Base-by-base conservation (phyloP, 192 early-diverging fungal genomes). In the Pilobolus umbonatus region DNA sequence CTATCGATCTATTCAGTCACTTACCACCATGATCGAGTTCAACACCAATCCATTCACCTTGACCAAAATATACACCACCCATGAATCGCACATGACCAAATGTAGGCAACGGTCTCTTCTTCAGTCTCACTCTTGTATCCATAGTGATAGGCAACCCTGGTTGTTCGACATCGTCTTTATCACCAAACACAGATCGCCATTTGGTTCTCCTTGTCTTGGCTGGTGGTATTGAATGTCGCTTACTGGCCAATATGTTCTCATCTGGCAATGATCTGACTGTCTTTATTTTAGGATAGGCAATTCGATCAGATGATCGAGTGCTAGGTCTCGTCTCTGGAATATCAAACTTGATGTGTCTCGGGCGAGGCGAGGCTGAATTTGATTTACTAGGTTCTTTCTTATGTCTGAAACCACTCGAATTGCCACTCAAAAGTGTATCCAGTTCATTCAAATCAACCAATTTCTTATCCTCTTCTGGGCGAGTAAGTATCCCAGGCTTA, bases 1-100 rank as follows among this genome's bases (percentile, higher is more conserved):
- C 30, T n/a, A n/a, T n/a, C n/a, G n/a, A n/a, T n/a, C n/a, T n/a
- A n/a, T n/a, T n/a, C n/a, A n/a, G n/a, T n/a, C 17, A 22, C 40
- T 62, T 68, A 69, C 67, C 67, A 55, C 56, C 38, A 22, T 61
- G 57, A 52, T 69, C 67, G 0, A 69, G 54, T 58, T 69, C 67
- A 26, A 69, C 61, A 21, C 67, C 67, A 63, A 59, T 39, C 45
- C 48, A 60, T 39, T 53, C 43, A 21, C 48, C 67, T 15, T 56
- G 21, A 50, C 28, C 59, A 36, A 31, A 50, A 29, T 51, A 14
- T 1, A 52, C 64, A n/a, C 52, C 43, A 19, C 67, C 67, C 47
- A 69, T 53, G 26, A 62, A 69, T 15, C 51, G 49, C 6, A 69
- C 67, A 50, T 58, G 55, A 5, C 56, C 67, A 53, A 52, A 49